These are phyloP conservation scores for Aspergillus persii DNA, from an alignment of 2,329 filamentous ascomycete species.

Conservation along the genomic window DNA sequence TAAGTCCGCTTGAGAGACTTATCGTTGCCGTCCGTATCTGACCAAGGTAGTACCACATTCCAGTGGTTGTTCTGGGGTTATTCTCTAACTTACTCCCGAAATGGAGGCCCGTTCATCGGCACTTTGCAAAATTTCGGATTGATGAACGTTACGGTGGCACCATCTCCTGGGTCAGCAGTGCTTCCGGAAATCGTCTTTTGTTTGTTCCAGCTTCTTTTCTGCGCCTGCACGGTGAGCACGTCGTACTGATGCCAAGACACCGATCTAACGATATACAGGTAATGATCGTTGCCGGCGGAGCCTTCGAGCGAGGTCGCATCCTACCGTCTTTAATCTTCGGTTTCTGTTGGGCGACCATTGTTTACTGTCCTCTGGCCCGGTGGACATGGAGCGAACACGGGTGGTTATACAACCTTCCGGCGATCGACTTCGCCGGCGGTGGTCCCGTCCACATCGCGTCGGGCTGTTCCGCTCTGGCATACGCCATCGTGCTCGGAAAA, in stretches of 20 bases:
- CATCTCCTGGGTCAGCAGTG: slow-evolving; percentile 55
- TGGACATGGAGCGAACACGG: slow-evolving; percentile 76
- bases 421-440: slow-evolving; percentile 72
- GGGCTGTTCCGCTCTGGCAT: slow-evolving; percentile 68
- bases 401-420: slow-evolving; percentile 67
- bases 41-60: slow-evolving; percentile 38
- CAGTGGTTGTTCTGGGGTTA: slow-evolving; percentile 66
- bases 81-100: slow-evolving; percentile 60
- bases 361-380: slow-evolving; percentile 72
- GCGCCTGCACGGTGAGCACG: slow-evolving; percentile 38
- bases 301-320: slow-evolving; percentile 64
- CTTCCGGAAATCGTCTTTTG: slow-evolving; percentile 67
- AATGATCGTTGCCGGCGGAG: slow-evolving; percentile 64
- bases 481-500: slow-evolving; percentile 71
- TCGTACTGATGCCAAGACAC: no score
- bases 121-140: slow-evolving; percentile 61
- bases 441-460: slow-evolving; percentile 74
- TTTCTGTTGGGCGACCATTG: slow-evolving; percentile 69
- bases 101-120: slow-evolving; percentile 62
- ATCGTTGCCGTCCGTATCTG: background rate
- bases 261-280: slow-evolving; percentile 42
- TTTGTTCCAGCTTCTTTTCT: slow-evolving; percentile 65
- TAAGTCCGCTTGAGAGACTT: slow-evolving; percentile 20
- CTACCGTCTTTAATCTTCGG: slow-evolving; percentile 66
- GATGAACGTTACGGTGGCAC: slow-evolving; percentile 59